Percentiles rank a stretch among this genome's conserved stretches.
phyloP scores from a whole-genome alignment of 2,329 filamentous ascomycete genomes.

The Pestalotiopsis sp. region DNA sequence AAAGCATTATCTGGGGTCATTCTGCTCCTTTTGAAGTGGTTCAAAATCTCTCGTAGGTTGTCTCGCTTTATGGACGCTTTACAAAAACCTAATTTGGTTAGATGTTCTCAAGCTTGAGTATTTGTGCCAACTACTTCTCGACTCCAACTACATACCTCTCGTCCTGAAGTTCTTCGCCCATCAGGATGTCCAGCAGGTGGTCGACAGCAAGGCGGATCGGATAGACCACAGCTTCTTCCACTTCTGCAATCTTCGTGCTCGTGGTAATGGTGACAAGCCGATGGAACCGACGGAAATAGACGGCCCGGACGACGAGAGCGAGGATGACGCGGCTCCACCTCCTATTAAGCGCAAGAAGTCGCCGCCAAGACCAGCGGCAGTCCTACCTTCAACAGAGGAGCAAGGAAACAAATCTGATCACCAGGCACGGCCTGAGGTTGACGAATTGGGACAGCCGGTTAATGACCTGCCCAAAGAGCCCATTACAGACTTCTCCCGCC shows the following conservation, averaged over 20 bases:
- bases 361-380: constrained; percentile 39
- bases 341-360: constrained; percentile 70
- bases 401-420: constrained; percentile 33
- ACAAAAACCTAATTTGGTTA: constrained; percentile 38
- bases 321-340: constrained; percentile 82
- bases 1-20: constrained; percentile 93
- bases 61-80: background rate
- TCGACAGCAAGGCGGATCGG: constrained; percentile 83
- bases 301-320: constrained; percentile 52
- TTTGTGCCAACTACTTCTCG: constrained; percentile 86
- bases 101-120: constrained; percentile 97
- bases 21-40: constrained; percentile 91
- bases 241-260: constrained; percentile 68
- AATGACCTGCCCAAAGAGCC: constrained; percentile 71
- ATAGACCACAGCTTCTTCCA: constrained; percentile 88
- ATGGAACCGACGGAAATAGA: constrained; percentile 34
- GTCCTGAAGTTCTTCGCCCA: constrained; percentile 92
- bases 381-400: constrained; percentile 28
- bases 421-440: constrained; percentile 63
- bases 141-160: constrained; percentile 92
- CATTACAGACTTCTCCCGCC: constrained; percentile 88
- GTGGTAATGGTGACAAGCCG: constrained; percentile 28
- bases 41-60: constrained; percentile 85
- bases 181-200: constrained; percentile 88
- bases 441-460: constrained; percentile 84